Conservation (phyloP, 352 stramenopile genomes). For the Ophiocytium majus region DNA sequence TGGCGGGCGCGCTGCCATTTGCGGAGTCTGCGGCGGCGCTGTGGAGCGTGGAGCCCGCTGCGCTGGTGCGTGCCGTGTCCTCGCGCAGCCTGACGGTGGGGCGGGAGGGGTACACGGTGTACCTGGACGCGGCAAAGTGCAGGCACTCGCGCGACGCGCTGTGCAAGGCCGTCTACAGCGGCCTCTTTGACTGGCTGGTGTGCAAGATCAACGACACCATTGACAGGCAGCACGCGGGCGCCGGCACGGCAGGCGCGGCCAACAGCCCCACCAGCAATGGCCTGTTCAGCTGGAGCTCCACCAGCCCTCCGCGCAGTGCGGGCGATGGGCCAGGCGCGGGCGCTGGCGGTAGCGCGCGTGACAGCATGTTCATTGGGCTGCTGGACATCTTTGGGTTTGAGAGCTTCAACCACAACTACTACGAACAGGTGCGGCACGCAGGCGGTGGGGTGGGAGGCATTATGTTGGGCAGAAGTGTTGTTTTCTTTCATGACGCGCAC, state of each 20-base stretch:
- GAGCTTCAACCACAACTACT: slow-evolving; percentile 75
- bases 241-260: background rate
- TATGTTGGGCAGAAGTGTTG: too few species aligned
- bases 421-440: too few species aligned
- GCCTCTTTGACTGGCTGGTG: slow-evolving; percentile 60
- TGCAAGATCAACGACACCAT: slow-evolving; percentile 59
- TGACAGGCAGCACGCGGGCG: slow-evolving; percentile 18
- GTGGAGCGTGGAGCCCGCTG: slow-evolving; percentile 31
- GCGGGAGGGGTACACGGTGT: slow-evolving; percentile 51
- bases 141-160: slow-evolving; percentile 50
- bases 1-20: slow-evolving; percentile 11
- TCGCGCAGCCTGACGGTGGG: slow-evolving; percentile 50
- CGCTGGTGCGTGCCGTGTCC: slow-evolving; percentile 48
- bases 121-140: slow-evolving; percentile 52
- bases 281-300: slow-evolving; percentile 11
- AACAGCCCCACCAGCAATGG: background rate
- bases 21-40: slow-evolving; percentile 27
- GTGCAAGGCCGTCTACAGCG: slow-evolving; percentile 55
- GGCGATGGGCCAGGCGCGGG: background rate
- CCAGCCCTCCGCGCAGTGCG: background rate
- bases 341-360: background rate
- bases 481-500: too few species aligned
- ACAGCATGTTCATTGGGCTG: slow-evolving; percentile 51
- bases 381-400: slow-evolving; percentile 80
- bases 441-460: too few species aligned